phyloP scores from a whole-genome alignment of 2,329 filamentous ascomycete species.

The Pseudogymnoascus pannorum region DNA sequence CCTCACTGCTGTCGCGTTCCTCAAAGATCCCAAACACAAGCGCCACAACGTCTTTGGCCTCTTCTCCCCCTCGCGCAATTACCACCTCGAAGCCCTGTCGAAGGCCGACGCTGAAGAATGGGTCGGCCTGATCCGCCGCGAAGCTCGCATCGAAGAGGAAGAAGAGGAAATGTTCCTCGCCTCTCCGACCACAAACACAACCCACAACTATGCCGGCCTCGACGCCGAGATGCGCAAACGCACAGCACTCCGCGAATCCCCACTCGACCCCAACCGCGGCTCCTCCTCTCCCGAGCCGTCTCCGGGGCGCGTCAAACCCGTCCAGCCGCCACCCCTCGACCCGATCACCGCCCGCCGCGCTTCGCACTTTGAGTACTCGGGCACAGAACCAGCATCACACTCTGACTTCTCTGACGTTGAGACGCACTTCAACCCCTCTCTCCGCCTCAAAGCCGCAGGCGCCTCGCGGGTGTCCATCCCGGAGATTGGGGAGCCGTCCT shows the following conservation, averaged over 20 bases:
- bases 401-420: constrained; percentile 81
- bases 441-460: constrained; percentile 33
- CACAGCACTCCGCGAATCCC: constrained; percentile 16
- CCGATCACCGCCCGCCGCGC: constrained; percentile 37
- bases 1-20: constrained; percentile 79
- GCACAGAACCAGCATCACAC: constrained; percentile 66
- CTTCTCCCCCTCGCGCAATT: constrained; percentile 86
- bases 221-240: constrained; percentile 23
- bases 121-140: constrained; percentile 71
- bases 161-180: constrained; percentile 75
- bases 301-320: constrained; percentile 25
- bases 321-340: constrained; percentile 2
- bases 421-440: constrained; percentile 19
- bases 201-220: constrained; percentile 22
- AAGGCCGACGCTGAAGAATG: constrained; percentile 74
- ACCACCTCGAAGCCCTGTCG: constrained; percentile 73
- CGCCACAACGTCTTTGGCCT: constrained; percentile 84
- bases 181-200: constrained; percentile 47
- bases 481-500: constrained; percentile 24
- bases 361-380: constrained; percentile 60
- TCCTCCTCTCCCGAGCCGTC: constrained; percentile 55
- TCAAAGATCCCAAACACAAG: constrained; percentile 84
- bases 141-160: constrained; percentile 80
- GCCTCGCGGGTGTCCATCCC: constrained; percentile 22
- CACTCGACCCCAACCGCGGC: constrained; percentile 26